Evolutionary conservation across 2,329 filamentous ascomycete species (phyloP).

Genomic region (Pyrenophora seminiperda): DNA sequence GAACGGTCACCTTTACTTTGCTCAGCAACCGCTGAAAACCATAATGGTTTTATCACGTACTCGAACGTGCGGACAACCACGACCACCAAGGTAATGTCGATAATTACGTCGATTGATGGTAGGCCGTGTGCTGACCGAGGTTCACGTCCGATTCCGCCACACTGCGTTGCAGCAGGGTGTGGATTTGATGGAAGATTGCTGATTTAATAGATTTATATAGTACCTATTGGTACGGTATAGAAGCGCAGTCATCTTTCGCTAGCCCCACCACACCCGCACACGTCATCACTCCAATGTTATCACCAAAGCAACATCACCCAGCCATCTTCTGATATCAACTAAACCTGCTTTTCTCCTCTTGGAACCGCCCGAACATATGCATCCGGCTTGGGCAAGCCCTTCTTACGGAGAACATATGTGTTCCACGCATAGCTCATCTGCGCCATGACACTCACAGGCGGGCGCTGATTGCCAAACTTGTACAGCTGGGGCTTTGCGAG

Average conservation of each 20-base stretch:
- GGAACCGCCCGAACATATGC: conserved; percentile 19
- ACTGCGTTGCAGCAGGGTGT: too few relatives aligned
- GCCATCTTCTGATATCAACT: not conserved
- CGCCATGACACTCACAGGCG: conserved; percentile 21
- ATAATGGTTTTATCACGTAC: too few relatives aligned
- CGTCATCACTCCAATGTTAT: not conserved
- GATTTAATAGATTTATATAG: too few relatives aligned
- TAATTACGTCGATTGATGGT: too few relatives aligned
- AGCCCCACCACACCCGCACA: not conserved
- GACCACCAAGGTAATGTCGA: too few relatives aligned
- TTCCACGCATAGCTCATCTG: conserved; percentile 31
- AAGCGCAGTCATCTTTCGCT: not conserved
- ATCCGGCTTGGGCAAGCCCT: conserved; percentile 21
- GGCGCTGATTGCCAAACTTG: conserved; percentile 38
- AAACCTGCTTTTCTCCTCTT: conserved; percentile 28
- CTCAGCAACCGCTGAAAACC: too few relatives aligned
- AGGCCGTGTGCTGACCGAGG: too few relatives aligned
- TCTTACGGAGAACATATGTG: conserved; percentile 25
- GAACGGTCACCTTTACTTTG: too few relatives aligned
- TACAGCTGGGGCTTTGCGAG: conserved; percentile 48
- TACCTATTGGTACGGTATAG: too few relatives aligned
- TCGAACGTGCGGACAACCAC: too few relatives aligned
- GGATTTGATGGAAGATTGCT: too few relatives aligned
- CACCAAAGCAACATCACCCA: not conserved
- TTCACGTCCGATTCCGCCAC: too few relatives aligned